Percentiles rank a stretch among this genome's conserved stretches.
Evolutionary conservation across 768 basidiomycete genomes (phyloP).

Genomic region (Agaricus sinodeliciosus): DNA sequence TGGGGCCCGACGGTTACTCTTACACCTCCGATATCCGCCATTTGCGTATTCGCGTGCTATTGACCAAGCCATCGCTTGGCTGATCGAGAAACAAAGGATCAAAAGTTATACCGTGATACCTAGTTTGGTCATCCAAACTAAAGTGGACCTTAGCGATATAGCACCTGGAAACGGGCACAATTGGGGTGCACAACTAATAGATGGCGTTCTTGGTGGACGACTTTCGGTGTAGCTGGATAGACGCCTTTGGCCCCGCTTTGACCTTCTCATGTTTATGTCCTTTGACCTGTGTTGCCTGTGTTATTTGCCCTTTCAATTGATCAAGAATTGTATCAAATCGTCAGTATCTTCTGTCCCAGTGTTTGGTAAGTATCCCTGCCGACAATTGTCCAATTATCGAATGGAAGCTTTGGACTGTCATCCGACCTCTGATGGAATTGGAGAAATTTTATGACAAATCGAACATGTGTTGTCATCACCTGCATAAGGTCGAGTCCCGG

Average conservation of each 20-base stretch:
- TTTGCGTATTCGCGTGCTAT: conserved; percentile 77
- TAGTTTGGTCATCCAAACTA: conserved; percentile 61
- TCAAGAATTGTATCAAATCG: background rate
- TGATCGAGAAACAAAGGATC: conserved; percentile 48
- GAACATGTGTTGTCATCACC: no score
- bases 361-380: no score
- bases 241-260: background rate
- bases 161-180: conserved; percentile 39
- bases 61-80: conserved; percentile 69
- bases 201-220: conserved; percentile 36
- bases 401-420: no score
- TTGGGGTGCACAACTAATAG: conserved; percentile 45
- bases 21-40: conserved; percentile 50
- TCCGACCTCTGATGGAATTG: no score
- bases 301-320: no score
- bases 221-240: background rate
- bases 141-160: conserved; percentile 52
- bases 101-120: conserved; percentile 62
- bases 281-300: background rate
- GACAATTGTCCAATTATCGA: no score
- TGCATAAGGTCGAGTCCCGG: no score
- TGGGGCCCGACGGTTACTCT: conserved; percentile 57
- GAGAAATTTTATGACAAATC: no score
- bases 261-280: no score
- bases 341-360: no score